Evolutionary conservation across 2,329 filamentous ascomycete genomes (phyloP).

Genomic region (Aspergillus hortae): DNA sequence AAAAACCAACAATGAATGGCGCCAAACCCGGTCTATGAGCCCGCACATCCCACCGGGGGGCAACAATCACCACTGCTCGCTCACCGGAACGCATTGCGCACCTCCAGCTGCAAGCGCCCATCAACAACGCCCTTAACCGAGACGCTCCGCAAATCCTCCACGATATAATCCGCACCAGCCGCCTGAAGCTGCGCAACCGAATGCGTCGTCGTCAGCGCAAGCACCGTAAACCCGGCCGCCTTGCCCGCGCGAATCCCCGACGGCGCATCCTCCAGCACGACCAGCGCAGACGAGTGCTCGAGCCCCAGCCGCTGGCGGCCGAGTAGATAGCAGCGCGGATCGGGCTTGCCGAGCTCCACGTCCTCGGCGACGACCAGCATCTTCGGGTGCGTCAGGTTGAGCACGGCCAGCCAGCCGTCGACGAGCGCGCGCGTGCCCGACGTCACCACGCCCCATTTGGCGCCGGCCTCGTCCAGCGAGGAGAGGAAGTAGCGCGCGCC

Average conservation of each 20-base stretch:
- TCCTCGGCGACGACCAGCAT: slow-evolving; percentile 73
- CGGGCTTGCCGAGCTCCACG: slow-evolving; percentile 71
- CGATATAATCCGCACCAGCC: slow-evolving; percentile 84
- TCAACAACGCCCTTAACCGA: slow-evolving; percentile 55
- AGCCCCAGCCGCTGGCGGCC: slow-evolving; percentile 60
- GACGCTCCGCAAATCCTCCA: slow-evolving; percentile 73
- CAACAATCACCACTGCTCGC: neutral
- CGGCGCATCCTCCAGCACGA: slow-evolving; percentile 87
- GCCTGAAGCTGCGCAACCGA: slow-evolving; percentile 65
- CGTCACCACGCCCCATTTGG: slow-evolving; percentile 80
- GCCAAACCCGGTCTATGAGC: neutral
- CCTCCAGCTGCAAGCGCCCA: slow-evolving; percentile 64
- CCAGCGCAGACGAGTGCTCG: slow-evolving; percentile 49
- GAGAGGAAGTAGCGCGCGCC: slow-evolving; percentile 71
- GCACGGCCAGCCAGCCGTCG: slow-evolving; percentile 66
- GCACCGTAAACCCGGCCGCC: slow-evolving; percentile 77
- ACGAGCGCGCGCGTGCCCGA: slow-evolving; percentile 67
- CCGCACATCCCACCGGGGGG: neutral
- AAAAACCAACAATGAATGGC: neutral
- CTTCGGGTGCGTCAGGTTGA: slow-evolving; percentile 62
- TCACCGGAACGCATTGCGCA: slow-evolving; percentile 55
- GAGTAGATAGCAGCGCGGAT: slow-evolving; percentile 69
- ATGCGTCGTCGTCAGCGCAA: slow-evolving; percentile 84
- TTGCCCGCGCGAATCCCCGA: slow-evolving; percentile 81
- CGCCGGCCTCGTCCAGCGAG: slow-evolving; percentile 57